Evolutionary conservation across 345 rosid genomes (phyloP).

Genomic region (Camelina laxa): DNA sequence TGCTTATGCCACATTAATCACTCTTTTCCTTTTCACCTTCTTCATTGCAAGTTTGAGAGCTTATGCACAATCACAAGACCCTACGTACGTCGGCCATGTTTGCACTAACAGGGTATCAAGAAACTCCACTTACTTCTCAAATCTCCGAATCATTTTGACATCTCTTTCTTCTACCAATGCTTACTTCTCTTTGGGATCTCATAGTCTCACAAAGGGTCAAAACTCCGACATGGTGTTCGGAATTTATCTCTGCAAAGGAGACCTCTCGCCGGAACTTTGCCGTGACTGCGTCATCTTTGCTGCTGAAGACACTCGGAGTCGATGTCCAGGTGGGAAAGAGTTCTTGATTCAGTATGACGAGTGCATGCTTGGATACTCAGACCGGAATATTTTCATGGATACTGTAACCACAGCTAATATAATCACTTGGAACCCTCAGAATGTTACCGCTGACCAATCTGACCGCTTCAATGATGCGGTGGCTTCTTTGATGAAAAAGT

Average conservation of each 20-base stretch:
- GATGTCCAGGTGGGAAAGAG: constrained; percentile 43
- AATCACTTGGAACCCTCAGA: constrained; percentile 21
- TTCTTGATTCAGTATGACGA: constrained; percentile 48
- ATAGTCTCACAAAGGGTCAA: constrained; percentile 40
- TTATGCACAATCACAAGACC: constrained; percentile 32
- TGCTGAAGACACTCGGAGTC: neutral
- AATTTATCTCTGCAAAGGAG: constrained; percentile 49
- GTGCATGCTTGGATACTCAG: constrained; percentile 51
- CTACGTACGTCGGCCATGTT: constrained; percentile 8
- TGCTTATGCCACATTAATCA: neutral
- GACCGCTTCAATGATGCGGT: neutral
- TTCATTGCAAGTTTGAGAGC: constrained; percentile 26
- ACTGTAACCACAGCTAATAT: neutral
- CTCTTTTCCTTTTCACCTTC: constrained; percentile 21
- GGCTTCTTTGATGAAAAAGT: neutral
- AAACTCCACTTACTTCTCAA: constrained; percentile 39
- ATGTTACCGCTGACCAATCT: neutral
- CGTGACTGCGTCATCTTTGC: constrained; percentile 45
- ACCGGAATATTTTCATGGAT: constrained; percentile 8
- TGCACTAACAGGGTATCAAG: constrained; percentile 18
- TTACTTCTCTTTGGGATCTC: constrained; percentile 37
- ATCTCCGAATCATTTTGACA: constrained; percentile 41
- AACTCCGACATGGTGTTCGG: constrained; percentile 34
- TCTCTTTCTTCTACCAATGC: constrained; percentile 34
- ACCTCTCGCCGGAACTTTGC: constrained; percentile 35